Percentiles rank a stretch among this genome's conserved stretches.
Evolutionary conservation across 106 monocot genomes (phyloP).

Genomic region (Ottelia alismoides): DNA sequence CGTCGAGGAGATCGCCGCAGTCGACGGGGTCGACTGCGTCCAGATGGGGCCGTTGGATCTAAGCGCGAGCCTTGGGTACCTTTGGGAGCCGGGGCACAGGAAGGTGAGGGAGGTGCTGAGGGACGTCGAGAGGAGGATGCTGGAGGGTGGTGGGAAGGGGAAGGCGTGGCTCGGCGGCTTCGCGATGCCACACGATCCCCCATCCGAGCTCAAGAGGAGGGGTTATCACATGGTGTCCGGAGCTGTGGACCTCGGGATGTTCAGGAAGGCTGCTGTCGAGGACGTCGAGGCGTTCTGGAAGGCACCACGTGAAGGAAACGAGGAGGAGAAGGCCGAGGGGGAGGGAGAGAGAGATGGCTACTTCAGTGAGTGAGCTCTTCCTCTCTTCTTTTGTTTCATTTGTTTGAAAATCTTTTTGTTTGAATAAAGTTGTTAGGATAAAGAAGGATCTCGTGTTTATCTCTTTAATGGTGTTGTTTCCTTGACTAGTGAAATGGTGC

Average conservation of each 20-base stretch:
- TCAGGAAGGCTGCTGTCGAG: constrained; percentile 63
- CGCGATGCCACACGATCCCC: constrained; percentile 69
- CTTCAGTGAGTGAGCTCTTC: constrained; percentile 85
- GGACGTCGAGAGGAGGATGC: constrained; percentile 42
- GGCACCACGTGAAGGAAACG: constrained; percentile 1
- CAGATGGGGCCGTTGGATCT: constrained; percentile 92
- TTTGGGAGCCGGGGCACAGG: constrained; percentile 77
- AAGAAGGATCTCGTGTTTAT: too few relatives aligned
- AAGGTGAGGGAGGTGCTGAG: constrained; percentile 52
- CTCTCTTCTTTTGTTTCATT: too few relatives aligned
- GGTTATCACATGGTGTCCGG: constrained; percentile 89
- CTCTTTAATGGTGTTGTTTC: too few relatives aligned
- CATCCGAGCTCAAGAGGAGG: constrained; percentile 60
- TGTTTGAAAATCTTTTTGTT: too few relatives aligned
- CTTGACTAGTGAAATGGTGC: too few relatives aligned
- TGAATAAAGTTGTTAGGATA: too few relatives aligned
- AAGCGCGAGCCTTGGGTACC: constrained; percentile 75
- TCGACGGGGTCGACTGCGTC: constrained; percentile 76
- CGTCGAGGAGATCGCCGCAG: constrained; percentile 63
- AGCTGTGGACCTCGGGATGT: constrained; percentile 64
- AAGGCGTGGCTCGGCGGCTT: constrained; percentile 51
- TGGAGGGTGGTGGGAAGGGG: constrained; percentile 1
- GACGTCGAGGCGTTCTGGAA: constrained; percentile 47
- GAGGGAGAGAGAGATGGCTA: constrained; percentile 48
- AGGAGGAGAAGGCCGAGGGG: constrained; percentile 21